phyloP scores from a whole-genome alignment of 345 rosid species.

The Gynandropsis gynandra region DNA sequence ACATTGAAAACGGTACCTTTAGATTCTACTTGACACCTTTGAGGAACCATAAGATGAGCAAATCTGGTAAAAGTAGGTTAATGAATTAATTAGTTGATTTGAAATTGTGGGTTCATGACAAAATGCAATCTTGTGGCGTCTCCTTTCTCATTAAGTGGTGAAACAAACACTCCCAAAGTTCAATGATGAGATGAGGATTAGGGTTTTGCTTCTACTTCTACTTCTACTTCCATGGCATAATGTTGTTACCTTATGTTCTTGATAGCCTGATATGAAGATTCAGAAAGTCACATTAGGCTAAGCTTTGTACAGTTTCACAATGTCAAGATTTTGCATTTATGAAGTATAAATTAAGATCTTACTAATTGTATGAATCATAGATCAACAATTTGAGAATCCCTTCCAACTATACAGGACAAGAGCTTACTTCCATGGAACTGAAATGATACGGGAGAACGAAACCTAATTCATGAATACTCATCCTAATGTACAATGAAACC shows the following conservation, averaged over 20 bases:
- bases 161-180: conserved; percentile 1
- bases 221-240: background rate
- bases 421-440: conserved; percentile 9
- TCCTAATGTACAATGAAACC: too few relatives aligned
- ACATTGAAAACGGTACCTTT: conserved; percentile 46
- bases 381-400: too few relatives aligned
- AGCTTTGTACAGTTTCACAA: too few relatives aligned
- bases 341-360: too few relatives aligned
- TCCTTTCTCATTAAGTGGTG: background rate
- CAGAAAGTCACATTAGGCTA: too few relatives aligned
- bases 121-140: conserved; percentile 7
- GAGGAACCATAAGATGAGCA: conserved; percentile 43
- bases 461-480: background rate
- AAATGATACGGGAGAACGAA: conserved; percentile 10
- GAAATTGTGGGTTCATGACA: conserved; percentile 11
- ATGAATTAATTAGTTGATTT: conserved; percentile 25
- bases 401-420: conserved; percentile 9
- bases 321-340: too few relatives aligned
- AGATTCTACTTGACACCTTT: conserved; percentile 65
- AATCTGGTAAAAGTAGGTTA: conserved; percentile 53
- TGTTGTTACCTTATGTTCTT: too few relatives aligned
- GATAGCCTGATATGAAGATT: too few relatives aligned
- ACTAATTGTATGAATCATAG: too few relatives aligned
- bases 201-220: too few relatives aligned
- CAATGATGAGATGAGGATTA: too few relatives aligned